phyloP scores from a whole-genome alignment of 495 filamentous ascomycete genomes.

The Aspergillus cristatus region DNA sequence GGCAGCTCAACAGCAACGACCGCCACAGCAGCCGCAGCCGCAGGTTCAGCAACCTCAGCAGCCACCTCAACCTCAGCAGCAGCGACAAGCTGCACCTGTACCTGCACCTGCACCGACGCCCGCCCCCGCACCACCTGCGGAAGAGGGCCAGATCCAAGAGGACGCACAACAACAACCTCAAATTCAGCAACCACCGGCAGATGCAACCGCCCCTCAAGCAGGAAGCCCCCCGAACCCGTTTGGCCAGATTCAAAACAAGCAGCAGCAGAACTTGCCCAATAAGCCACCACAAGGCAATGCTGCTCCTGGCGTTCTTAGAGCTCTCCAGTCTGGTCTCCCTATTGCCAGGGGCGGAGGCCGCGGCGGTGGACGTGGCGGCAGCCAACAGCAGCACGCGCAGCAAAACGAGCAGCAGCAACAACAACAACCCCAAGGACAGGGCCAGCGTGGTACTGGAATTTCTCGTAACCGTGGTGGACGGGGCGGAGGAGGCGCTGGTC shows the following conservation, averaged over 20 bases:
- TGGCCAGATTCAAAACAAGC: conserved; percentile 21
- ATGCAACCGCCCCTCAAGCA: conserved; percentile 7
- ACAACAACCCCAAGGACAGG: conserved; percentile 13
- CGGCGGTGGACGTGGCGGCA: conserved; percentile 21
- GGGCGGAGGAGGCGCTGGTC: conserved; percentile 25
- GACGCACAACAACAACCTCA: conserved; percentile 8
- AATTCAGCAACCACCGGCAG: conserved; percentile 10
- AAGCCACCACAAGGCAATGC: conserved; percentile 22
- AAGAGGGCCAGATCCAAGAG: conserved; percentile 2
- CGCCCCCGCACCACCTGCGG: conserved; percentile 13
- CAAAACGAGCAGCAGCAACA: conserved; percentile 21
- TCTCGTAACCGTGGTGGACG: conserved; percentile 38
- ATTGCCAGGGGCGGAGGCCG: conserved; percentile 31
- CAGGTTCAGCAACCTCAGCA: conserved; percentile 12
- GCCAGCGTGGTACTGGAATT: conserved; percentile 33
- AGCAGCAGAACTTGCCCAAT: conserved; percentile 22
- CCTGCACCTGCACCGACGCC: conserved; percentile 7
- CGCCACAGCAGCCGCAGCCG: conserved; percentile 20
- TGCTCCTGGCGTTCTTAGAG: conserved; percentile 26
- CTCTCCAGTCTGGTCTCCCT: conserved; percentile 42
- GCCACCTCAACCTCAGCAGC: conserved; percentile 8
- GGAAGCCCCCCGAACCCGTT: conserved; percentile 22
- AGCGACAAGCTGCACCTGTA: conserved; percentile 9
- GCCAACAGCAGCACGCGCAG: conserved; percentile 22
- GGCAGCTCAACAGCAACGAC: conserved; percentile 14